Evolutionary conservation across 2,329 filamentous ascomycete species (phyloP), one percentile per base, ranked within the genome.

Genomic region (Alternaria atra): DNA sequence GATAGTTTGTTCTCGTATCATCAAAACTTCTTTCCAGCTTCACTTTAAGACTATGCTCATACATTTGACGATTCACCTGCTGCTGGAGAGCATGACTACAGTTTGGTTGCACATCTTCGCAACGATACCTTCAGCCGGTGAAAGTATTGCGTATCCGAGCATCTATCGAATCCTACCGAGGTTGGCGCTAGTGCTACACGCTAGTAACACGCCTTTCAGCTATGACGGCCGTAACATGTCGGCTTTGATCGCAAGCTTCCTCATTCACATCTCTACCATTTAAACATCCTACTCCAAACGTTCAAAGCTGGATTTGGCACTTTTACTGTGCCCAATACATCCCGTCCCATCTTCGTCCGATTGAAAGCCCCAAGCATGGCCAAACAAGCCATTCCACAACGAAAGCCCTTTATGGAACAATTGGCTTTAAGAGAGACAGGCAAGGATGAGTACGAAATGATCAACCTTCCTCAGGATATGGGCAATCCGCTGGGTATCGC

Each of bases 401-500:
- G 58, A 23, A 56, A 47, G 12, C 20, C 64, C 5, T 68, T 74
- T 47, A 51, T 52, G 6, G 64, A 72, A 20, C 60, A 64, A 35
- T 55, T 73, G 2, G 56, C 58, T 9, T 54, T 73, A 23, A 60
- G 63, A 35, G 10, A 60, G 6, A 60, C 63, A 0, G 42, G 48
- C 35, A 34, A 63, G 5, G 63, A 66, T 32, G 52, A 56, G 47
- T 75, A 56, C 47, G 59, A 66, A 32, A 68, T 67, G 3, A 10
- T 64, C 3, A 63, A 73, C 37, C 50, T 57, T 0, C 79, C 87
- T 55, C 67, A 75, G 32, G 60, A 62, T 7, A 75, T 79, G 73
- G 79, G 78, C 32, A 80, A 80, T 40, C 57, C 68, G 4, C 51
- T 64, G 0, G 65, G 70, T 23, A 80, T 80, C 13, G 82, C 82